Conservation (phyloP, 805 yeast genomes). For the Maudiozyma turicensis region DNA sequence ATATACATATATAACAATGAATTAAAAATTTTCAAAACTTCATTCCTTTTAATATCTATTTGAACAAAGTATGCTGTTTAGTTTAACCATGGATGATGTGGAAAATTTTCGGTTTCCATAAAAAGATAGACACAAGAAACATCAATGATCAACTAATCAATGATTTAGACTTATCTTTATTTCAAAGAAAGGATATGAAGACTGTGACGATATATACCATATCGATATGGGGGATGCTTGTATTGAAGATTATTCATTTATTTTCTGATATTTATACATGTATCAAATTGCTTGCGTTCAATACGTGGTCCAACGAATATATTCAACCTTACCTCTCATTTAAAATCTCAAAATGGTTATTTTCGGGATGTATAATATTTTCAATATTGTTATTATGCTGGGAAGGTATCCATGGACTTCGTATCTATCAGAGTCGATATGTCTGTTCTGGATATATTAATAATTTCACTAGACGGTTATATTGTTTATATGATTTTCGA, state of each 20-base stretch:
- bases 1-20: too few species aligned
- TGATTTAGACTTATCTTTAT: constrained; percentile 18
- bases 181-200: constrained; percentile 13
- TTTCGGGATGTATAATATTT: constrained; percentile 69
- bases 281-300: constrained; percentile 59
- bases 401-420: constrained; percentile 49
- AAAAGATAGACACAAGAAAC: neutral
- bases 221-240: constrained; percentile 26
- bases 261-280: constrained; percentile 75
- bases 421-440: constrained; percentile 48
- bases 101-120: neutral
- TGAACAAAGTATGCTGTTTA: too few species aligned
- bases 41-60: too few species aligned
- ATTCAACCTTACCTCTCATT: constrained; percentile 40
- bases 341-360: constrained; percentile 56
- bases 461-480: constrained; percentile 47
- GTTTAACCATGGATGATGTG: neutral
- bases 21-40: too few species aligned
- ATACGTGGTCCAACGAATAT: constrained; percentile 53
- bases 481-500: constrained; percentile 49
- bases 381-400: constrained; percentile 50
- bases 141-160: constrained; percentile 21
- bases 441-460: constrained; percentile 65
- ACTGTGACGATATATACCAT: constrained; percentile 17
- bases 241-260: constrained; percentile 45